Percentiles rank a stretch among this genome's conserved stretches.
Evolutionary conservation across 1,284 basidiomycete genomes (phyloP).

Genomic region (Papiliotrema laurentii): DNA sequence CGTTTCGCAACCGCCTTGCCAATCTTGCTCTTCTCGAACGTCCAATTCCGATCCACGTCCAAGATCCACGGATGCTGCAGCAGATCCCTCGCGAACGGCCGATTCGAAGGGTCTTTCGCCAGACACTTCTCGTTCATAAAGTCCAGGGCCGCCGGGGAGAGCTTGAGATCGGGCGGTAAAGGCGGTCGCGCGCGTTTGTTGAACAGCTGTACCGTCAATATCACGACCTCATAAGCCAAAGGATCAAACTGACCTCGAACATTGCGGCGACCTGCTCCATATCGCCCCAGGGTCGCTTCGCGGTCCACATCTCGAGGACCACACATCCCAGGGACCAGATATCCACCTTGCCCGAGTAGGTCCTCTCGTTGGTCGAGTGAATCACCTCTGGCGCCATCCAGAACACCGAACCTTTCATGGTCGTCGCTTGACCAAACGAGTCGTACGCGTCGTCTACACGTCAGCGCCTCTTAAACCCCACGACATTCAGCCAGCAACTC

Average conservation of each 20-base stretch:
- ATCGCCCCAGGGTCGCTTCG: conserved; percentile 85
- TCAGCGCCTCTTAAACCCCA: background rate
- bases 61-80: conserved; percentile 76
- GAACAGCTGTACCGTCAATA: conserved; percentile 17
- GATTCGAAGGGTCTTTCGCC: conserved; percentile 78
- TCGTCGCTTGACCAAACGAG: conserved; percentile 67
- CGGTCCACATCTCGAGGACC: conserved; percentile 97
- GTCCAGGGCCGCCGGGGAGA: conserved; percentile 73
- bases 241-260: conserved; percentile 64
- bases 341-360: conserved; percentile 94
- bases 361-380: conserved; percentile 57
- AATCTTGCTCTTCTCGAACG: conserved; percentile 51
- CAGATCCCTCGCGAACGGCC: conserved; percentile 79
- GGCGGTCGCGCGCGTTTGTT: conserved; percentile 74
- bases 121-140: conserved; percentile 87
- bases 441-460: conserved; percentile 66
- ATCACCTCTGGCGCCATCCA: conserved; percentile 99
- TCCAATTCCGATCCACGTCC: conserved; percentile 66
- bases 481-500: conserved; percentile 7
- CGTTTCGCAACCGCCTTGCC: conserved; percentile 39
- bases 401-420: conserved; percentile 95
- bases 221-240: background rate
- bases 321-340: conserved; percentile 99
- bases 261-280: conserved; percentile 88
- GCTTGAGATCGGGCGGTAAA: conserved; percentile 72